Base-by-base conservation (phyloP, 768 basidiomycete species). In the Guyanaporus albipodus region DNA sequence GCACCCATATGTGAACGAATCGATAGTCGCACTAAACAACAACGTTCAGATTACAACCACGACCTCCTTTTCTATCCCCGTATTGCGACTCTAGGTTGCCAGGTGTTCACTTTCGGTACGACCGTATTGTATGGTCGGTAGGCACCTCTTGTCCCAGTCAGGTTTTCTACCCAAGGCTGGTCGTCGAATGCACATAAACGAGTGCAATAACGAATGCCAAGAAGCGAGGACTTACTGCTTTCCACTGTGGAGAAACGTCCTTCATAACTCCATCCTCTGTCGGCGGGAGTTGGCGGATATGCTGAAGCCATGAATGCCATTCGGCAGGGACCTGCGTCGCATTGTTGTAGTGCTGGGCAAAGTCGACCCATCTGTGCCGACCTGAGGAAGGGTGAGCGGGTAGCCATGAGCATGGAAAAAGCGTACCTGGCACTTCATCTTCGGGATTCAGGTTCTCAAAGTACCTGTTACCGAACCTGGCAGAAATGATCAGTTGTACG, bases 311-410 rank as follows among this genome's bases (percentile, higher is more conserved):
- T 5, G 93, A 83, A 71, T 96, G 95, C 95, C 95, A 97, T 69
- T 95, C 93, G 1, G 94, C 80, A 14, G 92, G 89, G 28, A 96
- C 84, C 73, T 99, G 95, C 0, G 90, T 78, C n/a, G 89, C 91
- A 59, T 97, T 87, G 69, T 76, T 84, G 52, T 92, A 80, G 61
- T 93, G 89, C 80, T 96, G 92, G 15, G 85, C 77, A 60, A 78
- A 91, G 71, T 98, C 95, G 34, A 98, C 83, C 95, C 95, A 98
- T 67, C 95, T 81, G 63, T 96, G 92, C 56, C 95, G 89, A 59
- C 94, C 93, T 2, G 11, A 14, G 18, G 56, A 12, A 9, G 24
- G 12, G 38, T 52, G 0, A 40, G 31, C 27, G 41, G 17, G 15
- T 9, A 3, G 5, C 8, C 9, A 15, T 9, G 5, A 19, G 21